These are phyloP conservation scores for Elaphomyces granulatus DNA, from an alignment of 495 filamentous ascomycete genomes.

Conservation along the genomic window DNA sequence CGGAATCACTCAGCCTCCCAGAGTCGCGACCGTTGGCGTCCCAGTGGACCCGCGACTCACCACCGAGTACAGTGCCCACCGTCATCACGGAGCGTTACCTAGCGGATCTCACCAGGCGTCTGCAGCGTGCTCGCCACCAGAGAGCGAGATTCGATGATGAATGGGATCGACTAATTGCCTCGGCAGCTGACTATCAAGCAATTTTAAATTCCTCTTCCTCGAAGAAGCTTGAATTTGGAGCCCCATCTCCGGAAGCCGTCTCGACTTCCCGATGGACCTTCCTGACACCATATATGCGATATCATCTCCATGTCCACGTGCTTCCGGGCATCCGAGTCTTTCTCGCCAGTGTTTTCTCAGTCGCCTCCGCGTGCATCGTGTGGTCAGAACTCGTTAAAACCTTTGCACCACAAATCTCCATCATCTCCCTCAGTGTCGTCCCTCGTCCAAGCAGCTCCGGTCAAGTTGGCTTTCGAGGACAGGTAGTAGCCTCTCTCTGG, in stretches of 20 bases:
- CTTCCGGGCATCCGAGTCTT: constrained; percentile 47
- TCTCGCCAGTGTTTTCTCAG: constrained; percentile 48
- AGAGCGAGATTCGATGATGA: constrained; percentile 68
- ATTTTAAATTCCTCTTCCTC: constrained; percentile 74
- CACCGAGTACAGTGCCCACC: constrained; percentile 42
- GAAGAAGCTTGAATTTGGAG: constrained; percentile 60
- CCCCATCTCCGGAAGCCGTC: constrained; percentile 30
- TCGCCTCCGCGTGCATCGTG: constrained; percentile 68
- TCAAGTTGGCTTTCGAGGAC: constrained; percentile 67
- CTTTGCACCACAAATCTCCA: constrained; percentile 56
- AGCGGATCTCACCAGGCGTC: constrained; percentile 69
- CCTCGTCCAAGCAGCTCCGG: constrained; percentile 56
- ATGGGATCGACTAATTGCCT: constrained; percentile 66
- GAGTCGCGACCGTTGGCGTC: constrained; percentile 42
- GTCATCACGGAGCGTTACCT: constrained; percentile 89
- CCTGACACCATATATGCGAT: constrained; percentile 77
- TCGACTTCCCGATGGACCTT: constrained; percentile 41
- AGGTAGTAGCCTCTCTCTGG: constrained; percentile 74
- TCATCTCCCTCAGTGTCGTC: constrained; percentile 73
- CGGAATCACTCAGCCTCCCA: constrained; percentile 54
- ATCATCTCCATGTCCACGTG: constrained; percentile 55
- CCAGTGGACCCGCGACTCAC: constrained; percentile 19
- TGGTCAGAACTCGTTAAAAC: constrained; percentile 86
- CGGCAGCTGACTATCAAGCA: constrained; percentile 59
- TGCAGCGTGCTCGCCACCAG: constrained; percentile 68